phyloP scores from a whole-genome alignment of 768 basidiomycete genomes.

The Boletus sp. region DNA sequence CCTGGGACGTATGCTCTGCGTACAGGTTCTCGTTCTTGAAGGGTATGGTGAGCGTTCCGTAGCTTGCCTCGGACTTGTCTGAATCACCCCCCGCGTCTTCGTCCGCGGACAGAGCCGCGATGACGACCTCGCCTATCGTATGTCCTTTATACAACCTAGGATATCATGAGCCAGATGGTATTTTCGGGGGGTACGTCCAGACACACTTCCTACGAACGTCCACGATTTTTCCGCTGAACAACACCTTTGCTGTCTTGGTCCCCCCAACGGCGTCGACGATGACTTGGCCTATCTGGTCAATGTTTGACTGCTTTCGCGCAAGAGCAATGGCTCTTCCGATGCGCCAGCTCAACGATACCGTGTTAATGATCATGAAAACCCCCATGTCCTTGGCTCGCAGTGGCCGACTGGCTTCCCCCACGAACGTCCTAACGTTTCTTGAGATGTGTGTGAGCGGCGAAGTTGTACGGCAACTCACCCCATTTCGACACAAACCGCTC shows the following conservation, averaged over 20 bases:
- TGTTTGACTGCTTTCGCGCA: slow-evolving; percentile 45
- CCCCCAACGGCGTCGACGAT: slow-evolving; percentile 39
- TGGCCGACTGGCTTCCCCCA: slow-evolving; percentile 44
- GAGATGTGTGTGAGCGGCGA: not conserved
- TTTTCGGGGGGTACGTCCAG: not conserved
- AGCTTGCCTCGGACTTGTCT: slow-evolving; percentile 15
- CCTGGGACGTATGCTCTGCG: slow-evolving; percentile 39
- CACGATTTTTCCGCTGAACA: slow-evolving; percentile 63
- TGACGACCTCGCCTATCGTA: slow-evolving; percentile 38
- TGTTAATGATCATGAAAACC: slow-evolving; percentile 46
- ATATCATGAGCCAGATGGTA: not conserved
- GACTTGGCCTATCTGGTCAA: slow-evolving; percentile 36
- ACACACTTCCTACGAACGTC: slow-evolving; percentile 42
- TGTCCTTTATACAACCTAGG: slow-evolving; percentile 38
- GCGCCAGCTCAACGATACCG: slow-evolving; percentile 60
- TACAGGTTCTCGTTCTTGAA: slow-evolving; percentile 66
- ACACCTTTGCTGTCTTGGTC: slow-evolving; percentile 32
- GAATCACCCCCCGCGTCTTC: slow-evolving; percentile 29
- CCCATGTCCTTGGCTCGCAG: slow-evolving; percentile 36
- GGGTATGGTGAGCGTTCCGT: slow-evolving; percentile 44
- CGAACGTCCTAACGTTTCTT: slow-evolving; percentile 34
- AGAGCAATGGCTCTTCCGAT: slow-evolving; percentile 58
- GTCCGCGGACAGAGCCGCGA: slow-evolving; percentile 28
- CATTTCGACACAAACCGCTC: slow-evolving; percentile 51
- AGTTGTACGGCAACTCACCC: slow-evolving; percentile 30